Percentiles rank a stretch among this genome's conserved stretches.
These are phyloP conservation scores for Silene conica DNA, from an alignment of 148 eudicot species.

Conservation along the genomic window DNA sequence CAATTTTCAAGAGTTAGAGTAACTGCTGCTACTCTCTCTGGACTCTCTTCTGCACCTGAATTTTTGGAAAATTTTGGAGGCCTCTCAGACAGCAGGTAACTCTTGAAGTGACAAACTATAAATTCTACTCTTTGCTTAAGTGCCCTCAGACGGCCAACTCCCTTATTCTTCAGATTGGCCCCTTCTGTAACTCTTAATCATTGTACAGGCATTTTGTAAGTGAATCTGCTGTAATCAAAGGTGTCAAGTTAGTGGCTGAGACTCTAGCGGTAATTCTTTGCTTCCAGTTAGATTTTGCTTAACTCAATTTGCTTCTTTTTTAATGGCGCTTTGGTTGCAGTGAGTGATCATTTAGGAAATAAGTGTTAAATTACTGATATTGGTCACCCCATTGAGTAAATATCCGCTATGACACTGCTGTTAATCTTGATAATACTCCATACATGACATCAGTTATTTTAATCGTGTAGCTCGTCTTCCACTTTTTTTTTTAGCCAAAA, in stretches of 20 bases:
- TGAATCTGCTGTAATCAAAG: conserved; percentile 58
- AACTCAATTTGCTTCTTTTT: background rate
- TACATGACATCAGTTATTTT: background rate
- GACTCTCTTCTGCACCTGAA: conserved; percentile 72
- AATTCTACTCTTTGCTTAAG: background rate
- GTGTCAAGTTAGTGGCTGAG: conserved; percentile 93
- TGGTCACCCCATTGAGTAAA: background rate
- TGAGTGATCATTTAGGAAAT: background rate
- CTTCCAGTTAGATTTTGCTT: conserved; percentile 1
- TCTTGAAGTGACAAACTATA: conserved; percentile 1
- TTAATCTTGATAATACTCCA: background rate
- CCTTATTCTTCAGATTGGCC: background rate
- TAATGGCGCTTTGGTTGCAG: background rate
- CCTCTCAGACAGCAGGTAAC: conserved; percentile 75
- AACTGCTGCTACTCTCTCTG: conserved; percentile 91
- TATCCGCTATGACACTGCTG: background rate
- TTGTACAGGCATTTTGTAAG: conserved; percentile 54
- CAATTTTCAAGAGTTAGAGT: conserved; percentile 94
- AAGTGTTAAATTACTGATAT: background rate
- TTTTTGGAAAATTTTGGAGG: conserved; percentile 80
- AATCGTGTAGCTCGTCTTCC: background rate
- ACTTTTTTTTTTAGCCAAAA: too few species aligned
- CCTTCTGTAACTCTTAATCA: conserved; percentile 16
- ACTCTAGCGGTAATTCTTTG: conserved; percentile 76
- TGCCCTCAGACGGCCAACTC: background rate